These are phyloP conservation scores for Asterochloris sp. DNA, from an alignment of 139 green algal genomes.

Conservation along the genomic window DNA sequence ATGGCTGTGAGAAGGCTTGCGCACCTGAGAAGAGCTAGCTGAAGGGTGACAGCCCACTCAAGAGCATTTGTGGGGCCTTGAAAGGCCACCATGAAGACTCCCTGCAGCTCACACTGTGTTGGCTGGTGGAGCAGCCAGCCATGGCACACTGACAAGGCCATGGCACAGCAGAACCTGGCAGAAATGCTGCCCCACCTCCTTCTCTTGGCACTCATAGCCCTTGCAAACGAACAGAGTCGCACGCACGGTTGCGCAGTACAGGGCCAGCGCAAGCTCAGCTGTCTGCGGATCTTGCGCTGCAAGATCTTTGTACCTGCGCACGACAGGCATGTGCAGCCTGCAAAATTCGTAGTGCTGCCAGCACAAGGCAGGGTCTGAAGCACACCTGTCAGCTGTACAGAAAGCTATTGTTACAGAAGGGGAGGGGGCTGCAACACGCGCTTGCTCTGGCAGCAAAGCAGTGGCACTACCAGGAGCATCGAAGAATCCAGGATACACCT, in stretches of 20 bases:
- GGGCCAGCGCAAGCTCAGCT: background rate
- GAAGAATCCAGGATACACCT: constrained; percentile 10
- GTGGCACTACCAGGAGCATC: constrained; percentile 12
- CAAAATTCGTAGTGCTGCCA: background rate
- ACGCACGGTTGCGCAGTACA: constrained; percentile 14
- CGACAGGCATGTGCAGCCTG: background rate
- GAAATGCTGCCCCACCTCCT: background rate
- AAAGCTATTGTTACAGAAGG: constrained; percentile 16
- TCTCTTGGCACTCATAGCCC: constrained; percentile 20
- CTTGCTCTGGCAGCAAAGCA: constrained; percentile 11
- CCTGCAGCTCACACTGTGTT: background rate
- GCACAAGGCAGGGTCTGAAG: background rate
- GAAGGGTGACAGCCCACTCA: constrained; percentile 19
- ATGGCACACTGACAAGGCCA: no score
- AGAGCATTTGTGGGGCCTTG: constrained; percentile 4
- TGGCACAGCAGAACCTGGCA: no score
- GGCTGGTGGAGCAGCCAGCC: no score
- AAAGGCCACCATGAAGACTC: constrained; percentile 21
- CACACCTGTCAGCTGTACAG: constrained; percentile 14
- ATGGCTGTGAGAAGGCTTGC: background rate
- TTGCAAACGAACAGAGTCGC: constrained; percentile 20
- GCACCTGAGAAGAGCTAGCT: constrained; percentile 15
- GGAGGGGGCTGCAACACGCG: background rate
- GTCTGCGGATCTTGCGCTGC: background rate
- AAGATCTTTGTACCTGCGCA: constrained; percentile 14